Base-by-base conservation (phyloP, 192 early-diverging fungal genomes). In the Phycomyces nitens region DNA sequence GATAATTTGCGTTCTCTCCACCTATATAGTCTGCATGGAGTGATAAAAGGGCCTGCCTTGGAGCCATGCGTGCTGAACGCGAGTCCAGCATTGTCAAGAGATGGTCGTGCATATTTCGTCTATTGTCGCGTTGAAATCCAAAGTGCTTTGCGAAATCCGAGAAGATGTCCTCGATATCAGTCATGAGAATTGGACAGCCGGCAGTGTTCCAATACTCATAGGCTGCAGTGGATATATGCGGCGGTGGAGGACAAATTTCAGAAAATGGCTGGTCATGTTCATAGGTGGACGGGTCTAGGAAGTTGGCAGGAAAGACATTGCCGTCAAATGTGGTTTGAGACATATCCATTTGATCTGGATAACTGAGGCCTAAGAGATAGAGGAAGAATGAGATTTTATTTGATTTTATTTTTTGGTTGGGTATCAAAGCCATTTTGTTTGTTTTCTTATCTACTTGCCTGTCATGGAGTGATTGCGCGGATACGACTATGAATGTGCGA, bases 1-100 rank as follows among this genome's bases (percentile, higher is more conserved):
- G 76, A 65, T 87, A 87, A 72, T 87, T 87, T 21, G 84, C 84
- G 47, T 87, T 75, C 66, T 85, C 80, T 15, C 86, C 86, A 54
- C 86, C 86, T 50, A 87, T 75, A 64, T 85, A 85, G 69, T 87
- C 84, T 15, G 86, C 82, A 60, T 87, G 86, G 39, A 87, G 69
- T 67, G 82, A 80, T 40, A 78, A 75, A 40, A 87, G 64, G 40
- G 86, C 86, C 77, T 83, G 78, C 15, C 62, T 65, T 22, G 84
- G 82, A 49, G 79, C 77, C 86, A 87, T 87, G 22, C 86, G 84
- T 56, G 86, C 82, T 9, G 84, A 76, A 34, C 86, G 83, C 40
- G 84, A 85, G 63, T 87, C 81, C 14, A 87, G 71, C 80, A 86
- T 78, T 6, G 84, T 87, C 75, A 87, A 72, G 53, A 87, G 73